phyloP scores from a whole-genome alignment of 306 rosid species.

The Sophora flavescens region DNA sequence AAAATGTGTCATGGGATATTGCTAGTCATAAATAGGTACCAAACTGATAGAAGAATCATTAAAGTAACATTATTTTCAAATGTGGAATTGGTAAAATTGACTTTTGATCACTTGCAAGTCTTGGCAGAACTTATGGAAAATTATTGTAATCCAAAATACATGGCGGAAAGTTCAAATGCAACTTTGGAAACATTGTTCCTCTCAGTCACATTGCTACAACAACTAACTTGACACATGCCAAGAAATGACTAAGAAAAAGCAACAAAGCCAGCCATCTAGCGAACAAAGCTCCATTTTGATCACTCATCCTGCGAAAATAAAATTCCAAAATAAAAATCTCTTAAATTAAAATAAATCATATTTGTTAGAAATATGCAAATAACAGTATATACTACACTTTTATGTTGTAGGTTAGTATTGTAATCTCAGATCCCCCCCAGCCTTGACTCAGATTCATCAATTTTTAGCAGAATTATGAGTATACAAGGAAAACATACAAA shows the following conservation, averaged over 20 bases:
- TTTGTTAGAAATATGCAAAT: neutral
- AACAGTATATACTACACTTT: neutral
- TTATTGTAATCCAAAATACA: conserved; percentile 7
- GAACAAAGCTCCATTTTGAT: conserved; percentile 34
- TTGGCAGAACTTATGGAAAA: too few species aligned
- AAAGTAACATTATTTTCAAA: too few species aligned
- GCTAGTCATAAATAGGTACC: too few species aligned
- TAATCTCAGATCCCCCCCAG: neutral
- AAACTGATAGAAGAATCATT: too few species aligned
- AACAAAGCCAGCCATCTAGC: neutral
- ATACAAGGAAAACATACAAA: neutral
- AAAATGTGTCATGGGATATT: too few species aligned
- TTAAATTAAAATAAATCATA: too few species aligned
- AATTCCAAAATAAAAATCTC: conserved; percentile 15
- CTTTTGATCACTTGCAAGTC: too few species aligned
- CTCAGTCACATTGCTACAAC: conserved; percentile 7
- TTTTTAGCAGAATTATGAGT: conserved; percentile 9
- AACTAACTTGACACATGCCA: neutral
- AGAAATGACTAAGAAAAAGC: conserved; percentile 4
- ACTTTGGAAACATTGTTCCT: neutral
- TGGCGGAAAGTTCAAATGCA: conserved; percentile 12
- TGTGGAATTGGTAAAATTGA: too few species aligned
- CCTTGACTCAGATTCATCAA: neutral
- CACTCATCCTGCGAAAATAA: conserved; percentile 37
- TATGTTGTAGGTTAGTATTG: neutral